A percentile compares a stretch with the other conserved stretches of the same genome.
phyloP scores from a whole-genome alignment of 192 early-diverging fungal species.

The Lobosporangium transversale region DNA sequence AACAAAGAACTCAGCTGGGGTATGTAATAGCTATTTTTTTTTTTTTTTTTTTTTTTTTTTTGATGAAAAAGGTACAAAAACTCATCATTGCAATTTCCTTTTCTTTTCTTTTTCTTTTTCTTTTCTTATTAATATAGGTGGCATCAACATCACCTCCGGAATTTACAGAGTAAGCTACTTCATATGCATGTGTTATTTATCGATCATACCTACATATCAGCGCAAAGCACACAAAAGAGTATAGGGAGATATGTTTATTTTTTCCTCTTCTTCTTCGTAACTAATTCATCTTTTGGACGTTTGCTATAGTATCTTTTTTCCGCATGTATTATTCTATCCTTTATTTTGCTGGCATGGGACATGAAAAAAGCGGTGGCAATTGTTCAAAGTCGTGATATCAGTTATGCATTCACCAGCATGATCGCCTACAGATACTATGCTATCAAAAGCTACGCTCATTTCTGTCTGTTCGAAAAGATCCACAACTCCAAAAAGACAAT shows the following conservation, averaged over 20 bases:
- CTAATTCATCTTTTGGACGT: too few species aligned
- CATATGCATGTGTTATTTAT: too few species aligned
- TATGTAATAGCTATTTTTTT: background rate
- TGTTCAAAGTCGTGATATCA: slow-evolving; percentile 76
- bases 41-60: background rate
- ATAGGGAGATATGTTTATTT: too few species aligned
- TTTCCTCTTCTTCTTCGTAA: too few species aligned
- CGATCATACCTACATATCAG: too few species aligned
- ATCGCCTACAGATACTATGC: slow-evolving; percentile 82
- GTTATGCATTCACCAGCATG: slow-evolving; percentile 76
- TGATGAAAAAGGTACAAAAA: background rate
- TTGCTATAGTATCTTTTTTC: slow-evolving; percentile 61
- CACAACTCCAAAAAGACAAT: slow-evolving; percentile 65
- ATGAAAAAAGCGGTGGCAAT: slow-evolving; percentile 74
- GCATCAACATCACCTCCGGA: slow-evolving; percentile 26
- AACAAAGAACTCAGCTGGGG: slow-evolving; percentile 6
- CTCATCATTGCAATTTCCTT: too few species aligned
- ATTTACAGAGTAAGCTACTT: slow-evolving; percentile 40
- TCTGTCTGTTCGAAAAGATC: slow-evolving; percentile 82
- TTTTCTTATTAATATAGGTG: too few species aligned
- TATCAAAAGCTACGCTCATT: slow-evolving; percentile 81
- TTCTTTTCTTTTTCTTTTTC: too few species aligned
- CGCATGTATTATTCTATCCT: slow-evolving; percentile 77
- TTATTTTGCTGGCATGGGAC: slow-evolving; percentile 76
- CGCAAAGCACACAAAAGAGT: too few species aligned